phyloP scores from a whole-genome alignment of 495 filamentous ascomycete species.

The Peziza echinospora region DNA sequence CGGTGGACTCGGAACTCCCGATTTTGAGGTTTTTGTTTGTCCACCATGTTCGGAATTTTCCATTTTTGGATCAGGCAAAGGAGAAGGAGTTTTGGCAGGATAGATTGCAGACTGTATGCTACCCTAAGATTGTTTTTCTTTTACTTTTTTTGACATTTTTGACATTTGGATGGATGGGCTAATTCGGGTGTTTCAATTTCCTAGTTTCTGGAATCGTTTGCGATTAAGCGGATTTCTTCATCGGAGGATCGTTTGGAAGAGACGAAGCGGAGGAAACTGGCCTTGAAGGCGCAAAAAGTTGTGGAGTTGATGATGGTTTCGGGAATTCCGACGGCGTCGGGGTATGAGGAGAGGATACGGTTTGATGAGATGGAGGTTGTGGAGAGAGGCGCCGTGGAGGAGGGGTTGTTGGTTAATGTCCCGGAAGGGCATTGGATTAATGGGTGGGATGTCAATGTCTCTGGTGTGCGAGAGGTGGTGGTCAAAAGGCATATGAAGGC shows the following conservation, averaged over 20 bases:
- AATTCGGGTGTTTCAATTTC: not conserved
- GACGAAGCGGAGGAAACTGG: constrained; percentile 82
- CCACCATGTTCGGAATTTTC: constrained; percentile 91
- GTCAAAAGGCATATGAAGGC: constrained; percentile 72
- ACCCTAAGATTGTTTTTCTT: too few relatives aligned
- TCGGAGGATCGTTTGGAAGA: constrained; percentile 91
- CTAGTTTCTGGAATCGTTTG: constrained; percentile 91
- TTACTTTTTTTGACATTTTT: not conserved
- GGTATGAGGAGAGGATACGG: constrained; percentile 87
- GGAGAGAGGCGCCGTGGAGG: constrained; percentile 75
- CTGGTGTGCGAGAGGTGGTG: constrained; percentile 58
- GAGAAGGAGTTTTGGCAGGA: constrained; percentile 99
- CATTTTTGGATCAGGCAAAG: constrained; percentile 80
- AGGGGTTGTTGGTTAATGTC: constrained; percentile 60
- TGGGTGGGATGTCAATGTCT: constrained; percentile 94
- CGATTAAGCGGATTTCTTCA: constrained; percentile 91
- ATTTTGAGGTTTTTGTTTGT: constrained; percentile 95
- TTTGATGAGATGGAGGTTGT: constrained; percentile 95
- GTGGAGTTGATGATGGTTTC: constrained; percentile 99
- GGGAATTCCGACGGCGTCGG: constrained; percentile 81
- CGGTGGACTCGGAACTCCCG: constrained; percentile 82
- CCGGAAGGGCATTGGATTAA: constrained; percentile 82
- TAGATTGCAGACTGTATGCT: constrained; percentile 81
- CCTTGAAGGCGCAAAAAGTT: constrained; percentile 78
- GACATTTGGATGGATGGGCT: not conserved